Evolutionary conservation across 2,329 filamentous ascomycete genomes (phyloP).

Genomic region (Cladosporium halotolerans): DNA sequence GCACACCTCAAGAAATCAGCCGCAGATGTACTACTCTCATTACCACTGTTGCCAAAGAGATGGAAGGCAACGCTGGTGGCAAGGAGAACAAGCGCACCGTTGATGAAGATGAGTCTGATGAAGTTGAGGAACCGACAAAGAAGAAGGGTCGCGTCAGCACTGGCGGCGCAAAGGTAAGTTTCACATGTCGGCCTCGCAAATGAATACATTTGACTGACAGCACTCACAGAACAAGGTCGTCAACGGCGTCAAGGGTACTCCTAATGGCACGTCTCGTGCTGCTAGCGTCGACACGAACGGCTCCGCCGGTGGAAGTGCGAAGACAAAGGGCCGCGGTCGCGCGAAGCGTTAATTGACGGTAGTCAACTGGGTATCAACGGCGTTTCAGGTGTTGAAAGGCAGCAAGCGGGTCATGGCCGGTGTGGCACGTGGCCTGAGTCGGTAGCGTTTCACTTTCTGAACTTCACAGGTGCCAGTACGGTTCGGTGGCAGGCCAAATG

Average conservation of each 20-base stretch:
- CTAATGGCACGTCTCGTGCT: constrained; percentile 72
- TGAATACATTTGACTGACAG: not conserved
- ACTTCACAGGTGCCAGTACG: too few species aligned
- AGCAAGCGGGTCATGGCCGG: too few species aligned
- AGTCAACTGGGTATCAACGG: not conserved
- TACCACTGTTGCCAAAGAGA: constrained; percentile 90
- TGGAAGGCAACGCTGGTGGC: constrained; percentile 56
- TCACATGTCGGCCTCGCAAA: not conserved
- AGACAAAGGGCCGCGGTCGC: constrained; percentile 34
- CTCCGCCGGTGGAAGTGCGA: constrained; percentile 46
- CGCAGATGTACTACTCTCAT: constrained; percentile 89
- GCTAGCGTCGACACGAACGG: constrained; percentile 78
- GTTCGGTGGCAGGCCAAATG: not conserved
- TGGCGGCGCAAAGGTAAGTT: constrained; percentile 63
- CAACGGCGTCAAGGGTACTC: constrained; percentile 78
- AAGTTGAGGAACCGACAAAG: constrained; percentile 66
- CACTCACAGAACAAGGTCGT: constrained; percentile 76
- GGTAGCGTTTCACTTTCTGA: too few species aligned
- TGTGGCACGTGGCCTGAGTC: too few species aligned
- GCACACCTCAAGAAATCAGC: constrained; percentile 86
- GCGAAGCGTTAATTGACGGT: constrained; percentile 4
- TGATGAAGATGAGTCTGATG: constrained; percentile 76
- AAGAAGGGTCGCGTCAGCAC: constrained; percentile 82
- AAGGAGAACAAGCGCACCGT: constrained; percentile 62
- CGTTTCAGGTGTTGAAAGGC: not conserved